These are phyloP conservation scores for Leishmania turanica DNA, from an alignment of 208 protist species.

Conservation along the genomic window DNA sequence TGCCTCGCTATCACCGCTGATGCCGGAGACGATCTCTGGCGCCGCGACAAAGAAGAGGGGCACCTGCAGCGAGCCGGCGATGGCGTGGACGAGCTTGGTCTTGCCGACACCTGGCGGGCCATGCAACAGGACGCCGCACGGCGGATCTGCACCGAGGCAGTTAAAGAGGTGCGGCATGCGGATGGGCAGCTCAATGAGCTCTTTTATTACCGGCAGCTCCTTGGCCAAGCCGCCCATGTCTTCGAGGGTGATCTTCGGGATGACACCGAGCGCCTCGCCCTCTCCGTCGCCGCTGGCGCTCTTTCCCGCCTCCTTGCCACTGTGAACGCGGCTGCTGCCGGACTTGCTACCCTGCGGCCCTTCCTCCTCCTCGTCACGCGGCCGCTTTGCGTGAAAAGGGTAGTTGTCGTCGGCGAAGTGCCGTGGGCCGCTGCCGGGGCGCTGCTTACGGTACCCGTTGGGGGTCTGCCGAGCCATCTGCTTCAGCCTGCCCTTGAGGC, in stretches of 20 bases:
- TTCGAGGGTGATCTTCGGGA: constrained; percentile 84
- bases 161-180: constrained; percentile 95
- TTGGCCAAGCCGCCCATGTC: constrained; percentile 94
- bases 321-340: not conserved
- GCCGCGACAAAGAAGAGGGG: constrained; percentile 96
- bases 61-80: constrained; percentile 94
- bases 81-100: constrained; percentile 95
- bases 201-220: constrained; percentile 93
- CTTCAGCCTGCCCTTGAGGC: constrained; percentile 60
- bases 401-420: constrained; percentile 28
- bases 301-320: constrained; percentile 18
- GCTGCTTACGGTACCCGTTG: constrained; percentile 42
- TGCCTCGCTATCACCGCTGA: constrained; percentile 99
- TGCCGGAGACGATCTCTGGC: constrained; percentile 97
- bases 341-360: constrained; percentile 1
- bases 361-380: constrained; percentile 24
- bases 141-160: constrained; percentile 95
- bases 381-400: constrained; percentile 33
- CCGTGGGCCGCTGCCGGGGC: constrained; percentile 25
- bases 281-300: constrained; percentile 21
- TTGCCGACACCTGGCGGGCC: constrained; percentile 97
- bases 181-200: constrained; percentile 96
- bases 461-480: constrained; percentile 50
- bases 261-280: constrained; percentile 61
- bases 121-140: constrained; percentile 96